Base-by-base conservation (phyloP, 2,329 filamentous ascomycete genomes). In the Paracoccidioides lutzii region DNA sequence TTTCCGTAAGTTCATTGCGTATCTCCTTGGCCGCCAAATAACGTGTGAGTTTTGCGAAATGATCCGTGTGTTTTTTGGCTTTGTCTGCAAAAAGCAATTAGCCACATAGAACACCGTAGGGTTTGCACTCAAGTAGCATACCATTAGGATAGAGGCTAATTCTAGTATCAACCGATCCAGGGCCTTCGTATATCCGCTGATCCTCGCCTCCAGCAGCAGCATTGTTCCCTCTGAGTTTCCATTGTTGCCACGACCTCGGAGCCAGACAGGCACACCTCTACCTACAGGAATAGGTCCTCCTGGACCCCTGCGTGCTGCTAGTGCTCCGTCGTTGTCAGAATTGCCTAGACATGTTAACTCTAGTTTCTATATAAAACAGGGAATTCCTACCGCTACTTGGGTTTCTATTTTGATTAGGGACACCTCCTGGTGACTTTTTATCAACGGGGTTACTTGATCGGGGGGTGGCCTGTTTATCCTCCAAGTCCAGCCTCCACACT, bases 1-100 rank as follows among this genome's bases (percentile, higher is more conserved):
- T 63, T 51, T 67, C 64, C 46, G 60, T 60, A 40, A 60, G 46
- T 5, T 63, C 61, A 38, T 62, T 55, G 12, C 52, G 57, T 46
- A 59, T 62, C 42, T 67, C 66, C 49, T 66, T 68, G 2, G 56
- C 59, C 3, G 51, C 54, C 15, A 59, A 63, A 45, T 67, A 61
- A 4, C 62, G 61, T 6, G 45, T 40, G 33, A 66, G 63, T 55
- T 64, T 69, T 14, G 62, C 58, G 35, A 62, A 61, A 56, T 62
- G 62, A 12, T 62, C 60, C 5, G 45, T 22, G 42, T 59, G 62
- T 42, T 63, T 65, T 37, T 61, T 62, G 28, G 14, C 30, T 50
- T 14, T 52, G 4, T 35, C 12, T 12, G 41, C 6, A 28, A 32
- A 28, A 30, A 32, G 22, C 38, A 32, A 33, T 41, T 42, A 52